A percentile compares a stretch with the other conserved stretches of the same genome.
Evolutionary conservation across 208 protist genomes (phyloP).

Genomic region (Perkinsela sp.): DNA sequence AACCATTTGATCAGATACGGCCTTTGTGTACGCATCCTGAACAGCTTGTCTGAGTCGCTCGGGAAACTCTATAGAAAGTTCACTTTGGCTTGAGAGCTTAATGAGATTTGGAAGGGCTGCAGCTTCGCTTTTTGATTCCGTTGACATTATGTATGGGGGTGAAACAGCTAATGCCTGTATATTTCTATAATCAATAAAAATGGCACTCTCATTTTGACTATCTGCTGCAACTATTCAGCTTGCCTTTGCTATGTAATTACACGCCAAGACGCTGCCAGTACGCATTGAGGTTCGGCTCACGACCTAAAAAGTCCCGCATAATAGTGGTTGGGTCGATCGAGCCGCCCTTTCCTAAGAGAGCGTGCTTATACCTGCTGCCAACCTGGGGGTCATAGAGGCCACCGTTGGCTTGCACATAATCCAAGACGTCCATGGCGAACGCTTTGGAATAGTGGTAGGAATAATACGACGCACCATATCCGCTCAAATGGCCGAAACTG

Average conservation of each 20-base stretch:
- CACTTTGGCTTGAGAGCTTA: background rate
- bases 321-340: constrained; percentile 28
- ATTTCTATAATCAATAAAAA: no score
- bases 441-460: constrained; percentile 58
- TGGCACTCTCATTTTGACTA: no score
- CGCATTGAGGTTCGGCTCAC: constrained; percentile 35
- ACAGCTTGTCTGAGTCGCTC: background rate
- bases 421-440: constrained; percentile 42
- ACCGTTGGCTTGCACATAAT: constrained; percentile 24
- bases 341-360: constrained; percentile 38
- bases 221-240: no score
- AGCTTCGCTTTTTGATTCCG: no score
- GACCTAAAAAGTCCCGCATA: constrained; percentile 38
- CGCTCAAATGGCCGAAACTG: constrained; percentile 37
- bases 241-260: no score
- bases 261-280: constrained; percentile 33
- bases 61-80: background rate
- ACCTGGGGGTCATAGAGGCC: constrained; percentile 25
- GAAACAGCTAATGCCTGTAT: no score
- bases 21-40: background rate
- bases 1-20: background rate
- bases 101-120: background rate
- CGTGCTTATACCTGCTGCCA: constrained; percentile 24
- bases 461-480: constrained; percentile 45
- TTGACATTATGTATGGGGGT: no score